Evolutionary conservation across 129 eudicot species (phyloP).

Genomic region (Saposhnikovia divaricata): DNA sequence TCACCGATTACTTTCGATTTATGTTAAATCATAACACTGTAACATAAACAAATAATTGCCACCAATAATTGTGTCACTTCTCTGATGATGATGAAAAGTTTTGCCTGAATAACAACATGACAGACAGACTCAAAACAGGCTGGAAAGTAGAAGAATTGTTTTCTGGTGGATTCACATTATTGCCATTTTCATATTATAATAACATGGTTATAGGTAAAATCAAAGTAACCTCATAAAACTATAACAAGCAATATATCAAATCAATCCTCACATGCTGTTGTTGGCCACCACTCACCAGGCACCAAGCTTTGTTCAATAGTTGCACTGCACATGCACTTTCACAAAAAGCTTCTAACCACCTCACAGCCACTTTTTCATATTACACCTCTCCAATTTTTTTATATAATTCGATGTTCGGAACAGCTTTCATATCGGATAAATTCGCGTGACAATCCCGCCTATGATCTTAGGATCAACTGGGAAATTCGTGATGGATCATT

Average conservation of each 20-base stretch:
- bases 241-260: neutral
- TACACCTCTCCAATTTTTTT: neutral
- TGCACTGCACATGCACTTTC: slow-evolving; percentile 8
- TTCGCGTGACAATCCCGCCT: no score
- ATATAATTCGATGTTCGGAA: no score
- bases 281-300: neutral
- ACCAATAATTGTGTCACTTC: neutral
- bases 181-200: neutral
- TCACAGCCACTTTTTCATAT: neutral
- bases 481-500: no score
- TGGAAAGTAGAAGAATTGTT: neutral
- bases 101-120: neutral
- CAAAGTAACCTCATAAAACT: neutral
- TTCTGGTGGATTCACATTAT: neutral
- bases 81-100: neutral
- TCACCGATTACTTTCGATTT: neutral
- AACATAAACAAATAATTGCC: neutral
- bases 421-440: no score
- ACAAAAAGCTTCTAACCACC: neutral
- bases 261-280: neutral
- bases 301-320: neutral
- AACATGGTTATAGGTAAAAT: neutral
- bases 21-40: neutral
- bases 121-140: neutral
- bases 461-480: no score